Percentiles rank a stretch among this genome's conserved stretches.
These are phyloP conservation scores for Fusarium sp. DNA, from an alignment of 2,329 filamentous ascomycete species.

Conservation along the genomic window DNA sequence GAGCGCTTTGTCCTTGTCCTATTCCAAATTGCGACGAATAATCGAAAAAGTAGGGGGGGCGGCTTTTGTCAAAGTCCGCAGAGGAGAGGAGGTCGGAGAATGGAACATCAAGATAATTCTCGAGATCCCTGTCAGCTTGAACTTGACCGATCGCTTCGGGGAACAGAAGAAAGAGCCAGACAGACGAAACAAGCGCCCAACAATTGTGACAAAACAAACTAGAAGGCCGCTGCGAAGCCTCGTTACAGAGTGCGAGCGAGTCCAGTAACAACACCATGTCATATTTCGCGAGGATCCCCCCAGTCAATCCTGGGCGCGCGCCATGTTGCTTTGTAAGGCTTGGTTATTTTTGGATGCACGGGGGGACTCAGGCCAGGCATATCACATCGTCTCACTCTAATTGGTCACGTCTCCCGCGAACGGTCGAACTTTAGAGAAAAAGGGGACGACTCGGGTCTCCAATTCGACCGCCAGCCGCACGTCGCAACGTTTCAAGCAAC, in stretches of 20 bases:
- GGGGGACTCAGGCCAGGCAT: too few relatives aligned
- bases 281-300: not conserved
- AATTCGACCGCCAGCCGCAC: slow-evolving; percentile 35
- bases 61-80: slow-evolving; percentile 3
- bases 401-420: slow-evolving; percentile 26
- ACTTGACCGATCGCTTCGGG: not conserved
- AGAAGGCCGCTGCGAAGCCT: slow-evolving; percentile 4
- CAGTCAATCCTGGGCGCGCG: not conserved
- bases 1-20: not conserved
- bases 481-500: slow-evolving; percentile 34
- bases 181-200: slow-evolving; percentile 35
- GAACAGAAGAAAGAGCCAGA: not conserved
- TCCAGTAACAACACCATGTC: not conserved
- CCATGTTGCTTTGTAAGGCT: not conserved
- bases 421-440: slow-evolving; percentile 3
- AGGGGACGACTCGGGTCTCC: slow-evolving; percentile 8
- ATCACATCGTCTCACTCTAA: not conserved
- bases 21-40: not conserved
- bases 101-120: not conserved
- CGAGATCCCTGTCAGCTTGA: slow-evolving; percentile 9
- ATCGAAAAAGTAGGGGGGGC: not conserved
- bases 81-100: not conserved
- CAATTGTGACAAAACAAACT: not conserved
- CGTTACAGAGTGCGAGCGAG: slow-evolving; percentile 12
- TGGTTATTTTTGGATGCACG: slow-evolving; percentile 15